Base-by-base conservation (phyloP, 2,329 filamentous ascomycete genomes). In the Sporothrix dimorphospora region DNA sequence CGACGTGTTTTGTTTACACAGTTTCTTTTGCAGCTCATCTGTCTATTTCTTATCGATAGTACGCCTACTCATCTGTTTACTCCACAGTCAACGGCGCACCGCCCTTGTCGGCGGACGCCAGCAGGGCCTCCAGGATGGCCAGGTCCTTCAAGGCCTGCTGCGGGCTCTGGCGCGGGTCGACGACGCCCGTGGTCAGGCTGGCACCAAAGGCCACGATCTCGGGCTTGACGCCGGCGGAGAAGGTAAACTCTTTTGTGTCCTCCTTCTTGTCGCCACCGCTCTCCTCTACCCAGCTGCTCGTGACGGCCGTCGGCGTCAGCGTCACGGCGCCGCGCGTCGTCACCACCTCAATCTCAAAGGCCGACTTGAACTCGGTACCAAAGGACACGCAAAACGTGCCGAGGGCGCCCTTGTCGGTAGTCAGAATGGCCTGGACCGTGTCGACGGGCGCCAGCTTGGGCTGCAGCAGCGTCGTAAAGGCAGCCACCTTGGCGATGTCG, bases 91-190 rank as follows among this genome's bases (percentile, higher is more conserved):
- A n/a, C 14, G 63, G 63, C 16, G 40, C 42, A 27, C 70, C 66
- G 47, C 72, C 68, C 55, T 63, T 49, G n/a, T 75, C 76, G 27
- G 76, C 78, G 3, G 77, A 77, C 69, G 77, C 72, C 12, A 79
- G 71, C 61, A 79, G 34, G 14, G 74, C 65, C 67, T 79, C 74
- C 70, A 80, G 68, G 21, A 79, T 61, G 68, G 77, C 75, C 40
- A 79, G 70, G 61, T 80, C 79, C 42, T 72, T 76, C 9, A 79
- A 70, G 11, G 77, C 78, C 70, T 79, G 75, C n/a, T 65, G 45
- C 0, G 77, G 77, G 4, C 72, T 75, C 75, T 79, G 77, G 5
- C 73, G 40, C 6, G 70, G 40, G 49, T 79, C 75, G 68, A 73
- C 34, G 6, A 14, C 24, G 19, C 76, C 77, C 1, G 71, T 66